Evolutionary conservation across 2,329 filamentous ascomycete genomes (phyloP).

Genomic region (Amauroascus niger): DNA sequence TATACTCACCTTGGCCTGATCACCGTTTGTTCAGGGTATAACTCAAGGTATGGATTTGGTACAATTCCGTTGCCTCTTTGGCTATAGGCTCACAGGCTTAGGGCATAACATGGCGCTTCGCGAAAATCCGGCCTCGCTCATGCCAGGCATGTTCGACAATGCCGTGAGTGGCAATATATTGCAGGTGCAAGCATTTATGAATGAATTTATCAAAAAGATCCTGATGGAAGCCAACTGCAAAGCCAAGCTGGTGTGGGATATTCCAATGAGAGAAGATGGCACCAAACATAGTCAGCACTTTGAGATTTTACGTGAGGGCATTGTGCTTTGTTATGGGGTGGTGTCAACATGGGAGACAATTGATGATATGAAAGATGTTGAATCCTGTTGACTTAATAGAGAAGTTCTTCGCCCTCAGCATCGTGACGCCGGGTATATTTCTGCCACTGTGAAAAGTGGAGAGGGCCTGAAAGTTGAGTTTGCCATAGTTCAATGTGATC

Average conservation of each 20-base stretch:
- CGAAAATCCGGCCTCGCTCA: background rate
- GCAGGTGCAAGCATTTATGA: background rate
- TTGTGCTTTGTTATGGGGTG: background rate
- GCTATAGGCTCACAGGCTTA: background rate
- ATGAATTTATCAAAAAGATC: background rate
- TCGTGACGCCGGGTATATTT: slow-evolving; percentile 7
- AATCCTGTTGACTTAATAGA: background rate
- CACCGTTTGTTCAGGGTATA: too few relatives aligned
- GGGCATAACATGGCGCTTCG: background rate
- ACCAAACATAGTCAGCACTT: background rate
- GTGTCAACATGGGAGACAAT: slow-evolving; percentile 5
- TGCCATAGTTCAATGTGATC: slow-evolving; percentile 1
- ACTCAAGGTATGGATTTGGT: too few relatives aligned
- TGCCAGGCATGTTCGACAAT: background rate
- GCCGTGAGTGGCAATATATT: background rate
- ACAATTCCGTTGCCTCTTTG: too few relatives aligned
- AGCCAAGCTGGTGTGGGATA: background rate
- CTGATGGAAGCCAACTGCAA: background rate
- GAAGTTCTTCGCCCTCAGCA: too few relatives aligned
- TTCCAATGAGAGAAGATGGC: background rate
- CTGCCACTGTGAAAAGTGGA: background rate
- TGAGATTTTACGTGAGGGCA: background rate
- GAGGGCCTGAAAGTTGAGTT: slow-evolving; percentile 2
- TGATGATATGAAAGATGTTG: slow-evolving; percentile 1
- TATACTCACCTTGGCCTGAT: too few relatives aligned